Evolutionary conservation across 106 monocot species (phyloP).

Genomic region (Dendrobium huoshanense): DNA sequence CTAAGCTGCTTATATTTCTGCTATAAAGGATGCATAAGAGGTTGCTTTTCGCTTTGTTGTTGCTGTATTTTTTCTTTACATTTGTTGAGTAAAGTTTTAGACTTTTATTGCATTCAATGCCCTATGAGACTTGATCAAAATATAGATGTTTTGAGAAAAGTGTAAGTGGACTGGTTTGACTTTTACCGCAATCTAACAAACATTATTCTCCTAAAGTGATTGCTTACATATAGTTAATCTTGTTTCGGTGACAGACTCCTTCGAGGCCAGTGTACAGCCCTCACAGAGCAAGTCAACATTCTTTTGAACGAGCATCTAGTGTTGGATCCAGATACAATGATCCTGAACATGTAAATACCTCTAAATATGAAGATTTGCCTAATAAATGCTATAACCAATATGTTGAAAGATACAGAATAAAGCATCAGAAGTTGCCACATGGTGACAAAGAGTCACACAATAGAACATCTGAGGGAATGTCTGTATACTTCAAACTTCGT

Average conservation of each 20-base stretch:
- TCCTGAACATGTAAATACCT: conserved; percentile 23
- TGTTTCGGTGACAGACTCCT: conserved; percentile 33
- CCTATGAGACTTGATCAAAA: neutral
- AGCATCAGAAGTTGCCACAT: conserved; percentile 32
- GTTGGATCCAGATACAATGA: conserved; percentile 37
- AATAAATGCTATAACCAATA: conserved; percentile 68
- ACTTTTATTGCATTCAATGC: too few relatives aligned
- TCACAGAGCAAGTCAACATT: conserved; percentile 28
- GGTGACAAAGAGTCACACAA: conserved; percentile 59
- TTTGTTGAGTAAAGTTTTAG: too few relatives aligned
- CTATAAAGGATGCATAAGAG: too few relatives aligned
- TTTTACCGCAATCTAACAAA: too few relatives aligned
- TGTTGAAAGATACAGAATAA: conserved; percentile 44
- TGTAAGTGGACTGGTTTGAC: neutral
- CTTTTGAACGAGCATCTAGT: conserved; percentile 23
- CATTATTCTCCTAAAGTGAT: too few relatives aligned
- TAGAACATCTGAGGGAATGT: conserved; percentile 88
- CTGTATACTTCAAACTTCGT: conserved; percentile 41
- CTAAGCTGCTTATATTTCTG: too few relatives aligned
- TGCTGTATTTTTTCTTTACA: too few relatives aligned
- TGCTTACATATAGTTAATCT: neutral
- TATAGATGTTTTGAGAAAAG: neutral
- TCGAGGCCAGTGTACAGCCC: conserved; percentile 23
- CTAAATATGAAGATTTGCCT: conserved; percentile 48
- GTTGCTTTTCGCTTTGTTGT: too few relatives aligned